Evolutionary conservation across 768 basidiomycete genomes (phyloP).

Genomic region (Kwoniella mangroviensis): DNA sequence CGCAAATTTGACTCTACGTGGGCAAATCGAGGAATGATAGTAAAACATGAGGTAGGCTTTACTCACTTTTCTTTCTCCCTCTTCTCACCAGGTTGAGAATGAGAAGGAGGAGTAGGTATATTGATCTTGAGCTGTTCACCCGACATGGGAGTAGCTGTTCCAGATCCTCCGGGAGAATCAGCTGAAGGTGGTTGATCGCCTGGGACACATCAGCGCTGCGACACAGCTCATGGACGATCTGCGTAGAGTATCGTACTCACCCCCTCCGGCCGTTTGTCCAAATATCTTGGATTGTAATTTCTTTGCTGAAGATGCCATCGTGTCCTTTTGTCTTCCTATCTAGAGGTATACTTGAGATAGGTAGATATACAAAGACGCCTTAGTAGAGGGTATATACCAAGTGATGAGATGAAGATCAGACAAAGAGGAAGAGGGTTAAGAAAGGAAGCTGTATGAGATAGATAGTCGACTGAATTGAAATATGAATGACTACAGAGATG

Average conservation of each 20-base stretch:
- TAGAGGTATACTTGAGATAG: not conserved
- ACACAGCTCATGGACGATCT: too few relatives aligned
- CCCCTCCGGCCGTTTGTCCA: constrained; percentile 46
- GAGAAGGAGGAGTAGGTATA: constrained; percentile 44
- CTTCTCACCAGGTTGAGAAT: constrained; percentile 22
- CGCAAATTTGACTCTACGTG: too few relatives aligned
- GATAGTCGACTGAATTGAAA: too few relatives aligned
- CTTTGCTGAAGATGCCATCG: constrained; percentile 63
- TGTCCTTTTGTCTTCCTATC: not conserved
- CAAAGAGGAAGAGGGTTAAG: too few relatives aligned
- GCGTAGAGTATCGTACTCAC: not conserved
- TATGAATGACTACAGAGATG: too few relatives aligned
- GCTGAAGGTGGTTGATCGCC: constrained; percentile 33
- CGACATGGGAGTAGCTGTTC: constrained; percentile 27
- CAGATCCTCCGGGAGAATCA: constrained; percentile 26
- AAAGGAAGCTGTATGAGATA: too few relatives aligned
- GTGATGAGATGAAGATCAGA: too few relatives aligned
- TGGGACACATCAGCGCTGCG: too few relatives aligned
- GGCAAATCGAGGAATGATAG: too few relatives aligned
- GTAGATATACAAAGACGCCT: not conserved
- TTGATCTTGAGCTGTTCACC: constrained; percentile 51
- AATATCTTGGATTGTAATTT: constrained; percentile 77
- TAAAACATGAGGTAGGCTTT: too few relatives aligned
- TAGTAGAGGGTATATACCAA: not conserved
- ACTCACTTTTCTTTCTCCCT: constrained; percentile 54